A percentile compares a stretch with the other conserved stretches of the same genome.
These are phyloP conservation scores for Penicillium verhagenii DNA, from an alignment of 495 filamentous ascomycete genomes.

Conservation along the genomic window DNA sequence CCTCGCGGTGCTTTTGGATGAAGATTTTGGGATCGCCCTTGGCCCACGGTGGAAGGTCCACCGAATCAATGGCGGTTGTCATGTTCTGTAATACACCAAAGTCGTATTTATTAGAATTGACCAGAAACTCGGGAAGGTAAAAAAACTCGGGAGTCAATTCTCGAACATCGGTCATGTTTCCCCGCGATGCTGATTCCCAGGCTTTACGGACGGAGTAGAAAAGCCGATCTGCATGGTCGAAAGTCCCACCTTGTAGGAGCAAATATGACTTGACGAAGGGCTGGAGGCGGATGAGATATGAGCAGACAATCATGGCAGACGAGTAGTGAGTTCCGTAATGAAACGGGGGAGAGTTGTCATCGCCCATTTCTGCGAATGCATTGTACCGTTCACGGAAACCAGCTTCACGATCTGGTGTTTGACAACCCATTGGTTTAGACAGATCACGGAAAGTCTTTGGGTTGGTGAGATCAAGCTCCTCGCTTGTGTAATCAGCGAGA, in stretches of 20 bases:
- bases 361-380: conserved; percentile 88
- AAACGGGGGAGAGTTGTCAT: conserved; percentile 73
- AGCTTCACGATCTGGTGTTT: conserved; percentile 67
- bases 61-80: conserved; percentile 75
- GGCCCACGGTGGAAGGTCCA: conserved; percentile 89
- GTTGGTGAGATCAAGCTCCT: conserved; percentile 85
- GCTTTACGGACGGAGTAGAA: conserved; percentile 92
- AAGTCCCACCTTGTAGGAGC: conserved; percentile 94
- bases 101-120: conserved; percentile 89
- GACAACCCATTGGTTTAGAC: conserved; percentile 96
- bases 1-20: conserved; percentile 89
- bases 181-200: conserved; percentile 84
- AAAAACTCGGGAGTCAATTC: conserved; percentile 97
- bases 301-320: conserved; percentile 97
- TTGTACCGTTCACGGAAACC: conserved; percentile 82
- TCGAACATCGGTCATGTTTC: conserved; percentile 90
- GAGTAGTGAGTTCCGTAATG: conserved; percentile 99
- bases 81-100: conserved; percentile 83
- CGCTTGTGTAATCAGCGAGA: conserved; percentile 90
- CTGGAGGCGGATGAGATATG: conserved; percentile 90
- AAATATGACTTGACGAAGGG: conserved; percentile 96
- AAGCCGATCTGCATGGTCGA: conserved; percentile 92
- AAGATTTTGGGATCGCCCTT: conserved; percentile 97
- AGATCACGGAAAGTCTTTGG: conserved; percentile 85
- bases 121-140: conserved; percentile 89